Percentiles rank a stretch among this genome's conserved stretches.
Conservation (phyloP, 768 basidiomycete genomes). For the Lyophyllum semitale region DNA sequence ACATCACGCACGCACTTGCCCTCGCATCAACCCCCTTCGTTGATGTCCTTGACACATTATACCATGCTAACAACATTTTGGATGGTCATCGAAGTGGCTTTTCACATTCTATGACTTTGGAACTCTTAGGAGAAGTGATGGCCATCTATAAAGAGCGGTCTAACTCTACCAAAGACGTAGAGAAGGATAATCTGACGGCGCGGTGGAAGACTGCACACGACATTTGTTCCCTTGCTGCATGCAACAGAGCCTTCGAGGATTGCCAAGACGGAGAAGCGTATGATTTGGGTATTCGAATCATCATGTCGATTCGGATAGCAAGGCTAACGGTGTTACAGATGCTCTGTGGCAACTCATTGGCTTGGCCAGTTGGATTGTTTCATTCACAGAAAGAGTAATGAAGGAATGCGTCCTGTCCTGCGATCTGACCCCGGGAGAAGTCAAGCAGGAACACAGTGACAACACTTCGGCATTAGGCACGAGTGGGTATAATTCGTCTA, state of each 20-base stretch:
- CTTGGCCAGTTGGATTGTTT: constrained; percentile 61
- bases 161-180: constrained; percentile 15
- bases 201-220: constrained; percentile 70
- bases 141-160: constrained; percentile 48
- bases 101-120: constrained; percentile 39
- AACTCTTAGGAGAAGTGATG: constrained; percentile 43
- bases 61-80: constrained; percentile 45
- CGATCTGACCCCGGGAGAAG: constrained; percentile 12
- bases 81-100: constrained; percentile 44
- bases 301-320: background rate
- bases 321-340: constrained; percentile 38
- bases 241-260: constrained; percentile 64
- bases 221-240: constrained; percentile 62
- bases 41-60: constrained; percentile 49
- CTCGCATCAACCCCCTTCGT: constrained; percentile 38
- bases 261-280: constrained; percentile 63
- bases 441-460: constrained; percentile 1
- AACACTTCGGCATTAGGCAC: background rate
- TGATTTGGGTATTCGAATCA: constrained; percentile 52
- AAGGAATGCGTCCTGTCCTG: constrained; percentile 50
- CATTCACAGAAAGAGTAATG: constrained; percentile 62
- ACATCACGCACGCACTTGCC: constrained; percentile 60
- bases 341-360: constrained; percentile 74
- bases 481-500: constrained; percentile 4
- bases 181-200: constrained; percentile 35